Base-by-base conservation (phyloP, 2,329 filamentous ascomycete genomes). In the Colletotrichum orbiculare region DNA sequence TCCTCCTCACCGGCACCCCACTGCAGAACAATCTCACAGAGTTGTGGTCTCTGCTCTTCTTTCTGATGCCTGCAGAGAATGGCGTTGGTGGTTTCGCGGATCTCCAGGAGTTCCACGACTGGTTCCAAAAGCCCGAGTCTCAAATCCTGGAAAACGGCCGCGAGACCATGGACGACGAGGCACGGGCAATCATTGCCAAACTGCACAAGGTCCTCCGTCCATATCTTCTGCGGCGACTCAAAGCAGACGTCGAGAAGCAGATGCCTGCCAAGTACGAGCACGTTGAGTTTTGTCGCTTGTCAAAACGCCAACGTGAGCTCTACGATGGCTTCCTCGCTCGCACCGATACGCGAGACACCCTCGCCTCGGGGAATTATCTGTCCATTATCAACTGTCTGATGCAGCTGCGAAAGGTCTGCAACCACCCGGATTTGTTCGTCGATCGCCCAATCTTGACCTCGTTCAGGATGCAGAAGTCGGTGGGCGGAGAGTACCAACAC, bases 241-340 rank as follows among this genome's bases (percentile, higher is more conserved):
- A 99, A 79, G 92, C 93, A 48, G 96, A 99, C 73, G 96, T 99
- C 6, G 96, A 99, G 80, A 97, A 98, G 80, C 96, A 99, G 75
- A 97, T 99, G 92, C 96, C 96, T 0, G 94, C 89, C 67, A 99
- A 99, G 76, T 97, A 97, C 73, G 96, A 99, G 76, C 94, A 97
- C 73, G 94, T 99, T 17, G 92, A 98, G 69, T 94, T 97, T 73
- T 99, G 96, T 77, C 91, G 95, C 48, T 83, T 99, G 5, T 98
- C 95, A 7, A 97, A 98, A 76, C 90, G 96, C 33, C 96, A 99
- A 75, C 89, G 96, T 47, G 96, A 97, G 77, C 82, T 99, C 8
- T 99, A 99, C 73, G 96, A 99, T 78, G 95, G 95, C 2, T 99
- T 98, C 77, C 89, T 99, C 80, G 93, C 93, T 39, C 89, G 94